These are phyloP conservation scores for Saturnispora dispora DNA, from an alignment of 805 yeast species.

Conservation along the genomic window DNA sequence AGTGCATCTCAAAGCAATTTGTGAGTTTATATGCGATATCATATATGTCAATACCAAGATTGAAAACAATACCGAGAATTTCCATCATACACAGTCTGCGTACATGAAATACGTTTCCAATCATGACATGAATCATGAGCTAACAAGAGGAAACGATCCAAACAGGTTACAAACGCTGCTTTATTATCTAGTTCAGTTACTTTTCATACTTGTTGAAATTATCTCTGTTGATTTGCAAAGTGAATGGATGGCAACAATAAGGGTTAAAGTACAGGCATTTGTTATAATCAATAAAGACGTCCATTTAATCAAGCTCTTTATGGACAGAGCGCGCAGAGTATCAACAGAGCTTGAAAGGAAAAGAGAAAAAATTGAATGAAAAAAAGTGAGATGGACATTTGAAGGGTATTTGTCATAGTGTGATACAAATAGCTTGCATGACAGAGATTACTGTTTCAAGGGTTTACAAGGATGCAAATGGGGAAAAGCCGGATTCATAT, in stretches of 20 bases:
- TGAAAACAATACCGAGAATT: neutral
- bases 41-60: conserved; percentile 5
- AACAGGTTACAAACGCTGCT: conserved; percentile 3
- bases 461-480: conserved; percentile 71
- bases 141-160: conserved; percentile 1
- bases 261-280: conserved; percentile 15
- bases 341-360: neutral
- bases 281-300: conserved; percentile 16
- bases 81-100: neutral
- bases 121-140: conserved; percentile 8
- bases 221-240: neutral
- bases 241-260: neutral
- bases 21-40: conserved; percentile 10
- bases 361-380: neutral
- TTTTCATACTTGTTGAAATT: conserved; percentile 6
- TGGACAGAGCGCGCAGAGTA: conserved; percentile 2
- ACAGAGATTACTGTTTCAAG: conserved; percentile 25
- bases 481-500: conserved; percentile 56
- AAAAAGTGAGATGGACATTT: neutral
- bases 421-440: neutral
- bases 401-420: neutral
- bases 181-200: conserved; percentile 10
- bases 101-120: conserved; percentile 2
- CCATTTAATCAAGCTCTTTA: conserved; percentile 12
- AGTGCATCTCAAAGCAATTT: conserved; percentile 4